Conservation (phyloP, 139 green algal genomes). For the Closterium sp. region DNA sequence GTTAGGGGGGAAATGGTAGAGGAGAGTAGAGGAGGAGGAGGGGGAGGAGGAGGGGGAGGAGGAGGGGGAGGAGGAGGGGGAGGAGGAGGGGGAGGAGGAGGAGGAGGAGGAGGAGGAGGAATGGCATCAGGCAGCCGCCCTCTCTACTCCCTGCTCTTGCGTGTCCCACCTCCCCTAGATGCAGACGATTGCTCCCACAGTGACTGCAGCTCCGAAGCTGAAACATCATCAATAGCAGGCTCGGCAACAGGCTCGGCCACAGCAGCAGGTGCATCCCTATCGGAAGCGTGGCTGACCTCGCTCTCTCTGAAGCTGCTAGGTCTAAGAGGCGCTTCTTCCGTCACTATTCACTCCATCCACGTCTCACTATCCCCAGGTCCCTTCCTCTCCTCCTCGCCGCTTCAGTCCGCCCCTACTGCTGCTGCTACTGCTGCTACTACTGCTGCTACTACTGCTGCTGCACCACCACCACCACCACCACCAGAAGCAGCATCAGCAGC, state of each 20-base stretch:
- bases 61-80: not conserved
- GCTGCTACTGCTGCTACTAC: not conserved
- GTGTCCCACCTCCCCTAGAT: not conserved
- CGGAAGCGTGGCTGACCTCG: not conserved
- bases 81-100: too few relatives aligned
- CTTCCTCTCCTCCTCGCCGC: not conserved
- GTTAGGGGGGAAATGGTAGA: not conserved
- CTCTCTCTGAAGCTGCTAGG: not conserved
- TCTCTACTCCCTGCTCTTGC: not conserved
- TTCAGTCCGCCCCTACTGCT: not conserved
- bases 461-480: too few relatives aligned
- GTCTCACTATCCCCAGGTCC: not conserved
- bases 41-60: not conserved
- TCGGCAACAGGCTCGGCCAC: not conserved
- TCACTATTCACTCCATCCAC: not conserved
- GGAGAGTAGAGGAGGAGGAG: not conserved
- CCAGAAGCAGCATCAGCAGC: not conserved
- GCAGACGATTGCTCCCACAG: not conserved
- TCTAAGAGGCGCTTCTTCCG: not conserved
- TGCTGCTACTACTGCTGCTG: not conserved
- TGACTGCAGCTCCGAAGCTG: not conserved
- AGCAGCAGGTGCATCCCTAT: not conserved
- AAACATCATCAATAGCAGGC: not conserved
- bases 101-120: not conserved
- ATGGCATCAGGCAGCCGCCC: not conserved